A percentile compares a stretch with the other conserved stretches of the same genome.
These are phyloP conservation scores for Lichtheimia ornata DNA, from an alignment of 371 early-diverging fungal genomes.

Conservation along the genomic window DNA sequence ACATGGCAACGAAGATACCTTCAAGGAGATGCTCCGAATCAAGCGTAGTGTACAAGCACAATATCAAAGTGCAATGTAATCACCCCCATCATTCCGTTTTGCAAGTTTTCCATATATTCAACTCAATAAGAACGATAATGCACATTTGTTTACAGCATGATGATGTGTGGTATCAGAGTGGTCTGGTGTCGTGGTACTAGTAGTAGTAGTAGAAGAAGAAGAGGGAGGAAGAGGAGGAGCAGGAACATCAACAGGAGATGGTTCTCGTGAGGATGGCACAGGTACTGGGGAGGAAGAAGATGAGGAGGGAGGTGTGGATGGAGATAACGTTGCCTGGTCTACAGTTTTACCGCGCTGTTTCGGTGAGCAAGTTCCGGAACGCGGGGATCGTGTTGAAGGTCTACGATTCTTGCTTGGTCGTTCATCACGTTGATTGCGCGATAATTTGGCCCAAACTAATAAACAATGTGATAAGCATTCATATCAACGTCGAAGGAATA, in stretches of 20 bases:
- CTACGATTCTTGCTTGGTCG: background rate
- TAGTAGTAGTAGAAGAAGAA: too few relatives aligned
- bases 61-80: conserved; percentile 35
- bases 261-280: too few relatives aligned
- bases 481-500: background rate
- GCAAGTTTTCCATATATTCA: conserved; percentile 3
- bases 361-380: too few relatives aligned
- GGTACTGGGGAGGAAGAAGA: too few relatives aligned
- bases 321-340: too few relatives aligned
- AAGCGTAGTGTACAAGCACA: conserved; percentile 74
- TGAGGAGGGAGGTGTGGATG: too few relatives aligned
- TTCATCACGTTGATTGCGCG: conserved; percentile 8
- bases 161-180: background rate
- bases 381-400: background rate
- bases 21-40: conserved; percentile 96
- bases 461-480: background rate
- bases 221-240: too few relatives aligned
- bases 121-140: conserved; percentile 13
- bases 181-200: too few relatives aligned
- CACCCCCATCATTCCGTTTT: background rate
- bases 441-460: conserved; percentile 14
- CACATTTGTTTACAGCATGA: conserved; percentile 10
- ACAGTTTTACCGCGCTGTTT: too few relatives aligned
- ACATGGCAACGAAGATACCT: conserved; percentile 97
- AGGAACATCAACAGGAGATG: too few relatives aligned